phyloP scores from a whole-genome alignment of 2,329 filamentous ascomycete species.

The Aspergillus proliferans region DNA sequence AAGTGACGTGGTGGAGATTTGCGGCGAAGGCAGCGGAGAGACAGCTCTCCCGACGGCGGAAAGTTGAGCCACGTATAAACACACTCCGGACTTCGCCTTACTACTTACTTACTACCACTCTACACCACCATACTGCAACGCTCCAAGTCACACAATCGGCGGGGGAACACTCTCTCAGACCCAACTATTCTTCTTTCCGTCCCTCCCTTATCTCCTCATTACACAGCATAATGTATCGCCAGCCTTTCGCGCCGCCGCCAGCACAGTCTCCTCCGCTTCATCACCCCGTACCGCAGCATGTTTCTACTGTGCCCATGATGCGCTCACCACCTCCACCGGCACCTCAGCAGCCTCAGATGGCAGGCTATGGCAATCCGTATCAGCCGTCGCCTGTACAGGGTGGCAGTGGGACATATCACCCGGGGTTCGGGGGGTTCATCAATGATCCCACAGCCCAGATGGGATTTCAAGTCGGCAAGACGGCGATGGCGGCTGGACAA shows the following conservation, averaged over 20 bases:
- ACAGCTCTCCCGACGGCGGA: neutral
- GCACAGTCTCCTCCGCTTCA: slow-evolving; percentile 84
- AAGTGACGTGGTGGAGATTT: neutral
- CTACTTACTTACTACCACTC: neutral
- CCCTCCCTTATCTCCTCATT: slow-evolving; percentile 6
- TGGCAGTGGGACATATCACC: slow-evolving; percentile 38
- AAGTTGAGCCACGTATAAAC: slow-evolving; percentile 1
- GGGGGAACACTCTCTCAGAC: slow-evolving; percentile 23
- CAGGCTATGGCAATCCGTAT: slow-evolving; percentile 47
- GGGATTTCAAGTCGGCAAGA: slow-evolving; percentile 89
- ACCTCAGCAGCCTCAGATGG: slow-evolving; percentile 61
- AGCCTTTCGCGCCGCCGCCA: slow-evolving; percentile 68
- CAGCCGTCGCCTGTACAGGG: slow-evolving; percentile 39
- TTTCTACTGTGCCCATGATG: slow-evolving; percentile 94
- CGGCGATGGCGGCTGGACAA: slow-evolving; percentile 82
- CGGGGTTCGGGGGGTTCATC: slow-evolving; percentile 84
- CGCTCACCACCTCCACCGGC: slow-evolving; percentile 80
- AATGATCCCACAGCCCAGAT: slow-evolving; percentile 93
- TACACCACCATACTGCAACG: neutral
- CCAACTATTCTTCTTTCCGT: slow-evolving; percentile 6
- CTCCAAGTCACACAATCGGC: slow-evolving; percentile 23
- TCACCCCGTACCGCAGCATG: slow-evolving; percentile 95
- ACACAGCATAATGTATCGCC: slow-evolving; percentile 66
- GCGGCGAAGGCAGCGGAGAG: neutral
- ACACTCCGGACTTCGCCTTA: neutral